Base-by-base conservation (phyloP, 2,329 filamentous ascomycete genomes). In the Talaromyces pinophilus region DNA sequence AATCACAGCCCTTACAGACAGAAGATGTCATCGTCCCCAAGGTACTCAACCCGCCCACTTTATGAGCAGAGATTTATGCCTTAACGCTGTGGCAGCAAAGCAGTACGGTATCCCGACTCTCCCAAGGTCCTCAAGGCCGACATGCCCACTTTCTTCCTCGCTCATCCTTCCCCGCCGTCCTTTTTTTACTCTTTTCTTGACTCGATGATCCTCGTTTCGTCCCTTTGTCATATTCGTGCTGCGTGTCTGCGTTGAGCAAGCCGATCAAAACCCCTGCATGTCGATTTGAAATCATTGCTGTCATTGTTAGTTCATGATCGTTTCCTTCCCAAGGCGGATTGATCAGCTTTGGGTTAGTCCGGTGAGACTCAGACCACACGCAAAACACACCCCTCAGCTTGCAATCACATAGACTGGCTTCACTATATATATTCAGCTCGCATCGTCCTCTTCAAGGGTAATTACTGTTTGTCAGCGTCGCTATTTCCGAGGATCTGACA, bases 1-100 rank as follows among this genome's bases (percentile, higher is more conserved):
- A 66, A 66, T 66, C 59, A 48, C 2, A 40, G 5, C 30, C 0
- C 42, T 10, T 8, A 1, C 17, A 59, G 60, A 54, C 8, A 0
- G 33, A 42, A 48, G 44, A 67, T 67, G 65, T 63, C 65, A 60
- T 67, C 62, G 62, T 62, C 66, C 62, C 7, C 66, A 67, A 67
- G 66, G 66, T 67, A 25, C 65, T 61, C 61, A 63, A 15, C 44
- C n/a, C 5, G 19, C 15, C 17, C 22, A 64, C 28, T 42, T 13
- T 25, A 33, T 22, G 42, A 22, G 44, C 44, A 48, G 44, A 48
- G 19, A 22, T 48, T 48, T 22, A 22, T 25, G 46, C 46, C 46
- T 48, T 15, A 25, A 25, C 19, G 3, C 46, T 25, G 19, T 25
- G 46, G 46, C 46, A 48, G 54, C 54, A 57, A 7, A 17, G 19